These are phyloP conservation scores for Microcos paniculata DNA, from an alignment of 345 rosid species.

Conservation along the genomic window DNA sequence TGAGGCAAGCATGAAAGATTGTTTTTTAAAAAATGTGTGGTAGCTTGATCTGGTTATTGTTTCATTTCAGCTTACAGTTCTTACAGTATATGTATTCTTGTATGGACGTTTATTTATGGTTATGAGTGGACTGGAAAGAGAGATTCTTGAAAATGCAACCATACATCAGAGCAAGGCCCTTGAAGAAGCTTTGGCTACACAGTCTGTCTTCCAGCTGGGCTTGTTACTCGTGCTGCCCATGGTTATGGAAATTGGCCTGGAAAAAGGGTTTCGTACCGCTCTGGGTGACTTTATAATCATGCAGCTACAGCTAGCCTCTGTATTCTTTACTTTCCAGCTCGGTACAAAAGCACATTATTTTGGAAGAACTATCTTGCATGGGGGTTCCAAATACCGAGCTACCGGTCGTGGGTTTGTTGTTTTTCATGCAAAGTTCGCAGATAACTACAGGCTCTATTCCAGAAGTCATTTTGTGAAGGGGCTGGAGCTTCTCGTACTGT, in stretches of 20 bases:
- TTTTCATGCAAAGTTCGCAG: constrained; percentile 87
- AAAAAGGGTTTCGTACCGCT: constrained; percentile 90
- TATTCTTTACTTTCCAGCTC: constrained; percentile 96
- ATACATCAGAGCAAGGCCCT: constrained; percentile 72
- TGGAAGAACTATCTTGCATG: constrained; percentile 94
- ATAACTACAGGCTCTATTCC: constrained; percentile 83
- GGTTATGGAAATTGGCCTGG: constrained; percentile 95
- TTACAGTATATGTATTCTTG: constrained; percentile 79
- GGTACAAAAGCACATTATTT: constrained; percentile 92
- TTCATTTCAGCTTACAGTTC: constrained; percentile 70
- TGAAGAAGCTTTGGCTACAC: constrained; percentile 86
- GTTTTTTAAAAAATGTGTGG: neutral
- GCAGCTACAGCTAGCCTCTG: constrained; percentile 95
- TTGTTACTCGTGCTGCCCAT: constrained; percentile 81
- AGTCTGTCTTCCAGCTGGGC: constrained; percentile 83
- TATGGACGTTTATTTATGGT: constrained; percentile 92
- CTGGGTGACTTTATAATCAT: constrained; percentile 87
- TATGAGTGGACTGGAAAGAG: constrained; percentile 83
- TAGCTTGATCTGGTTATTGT: constrained; percentile 14
- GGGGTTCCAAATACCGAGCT: constrained; percentile 83
- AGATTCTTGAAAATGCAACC: constrained; percentile 50
- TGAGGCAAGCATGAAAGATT: neutral
- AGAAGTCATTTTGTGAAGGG: constrained; percentile 97
- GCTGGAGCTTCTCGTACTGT: constrained; percentile 66
- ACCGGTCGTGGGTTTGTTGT: constrained; percentile 92